Evolutionary conservation across 1,139 yeast species (phyloP).

Genomic region (Lodderomyces elongisporus): DNA sequence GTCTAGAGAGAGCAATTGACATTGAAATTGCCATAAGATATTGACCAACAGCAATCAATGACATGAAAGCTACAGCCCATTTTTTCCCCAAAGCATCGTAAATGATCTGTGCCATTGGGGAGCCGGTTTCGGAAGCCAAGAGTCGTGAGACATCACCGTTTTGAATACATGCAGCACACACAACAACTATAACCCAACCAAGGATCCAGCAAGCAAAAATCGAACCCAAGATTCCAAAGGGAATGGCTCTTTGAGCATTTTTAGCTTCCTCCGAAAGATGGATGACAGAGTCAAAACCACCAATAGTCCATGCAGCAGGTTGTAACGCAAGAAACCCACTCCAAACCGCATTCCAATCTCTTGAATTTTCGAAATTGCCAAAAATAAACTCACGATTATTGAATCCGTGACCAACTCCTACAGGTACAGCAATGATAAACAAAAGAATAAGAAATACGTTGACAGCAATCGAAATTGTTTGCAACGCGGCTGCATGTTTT

Average conservation of each 20-base stretch:
- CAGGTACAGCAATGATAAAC: slow-evolving; percentile 65
- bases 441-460: slow-evolving; percentile 52
- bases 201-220: slow-evolving; percentile 55
- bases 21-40: slow-evolving; percentile 56
- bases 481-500: slow-evolving; percentile 50
- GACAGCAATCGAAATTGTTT: slow-evolving; percentile 52
- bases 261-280: slow-evolving; percentile 72
- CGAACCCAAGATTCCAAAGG: slow-evolving; percentile 50
- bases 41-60: slow-evolving; percentile 55
- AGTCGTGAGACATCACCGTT: slow-evolving; percentile 43
- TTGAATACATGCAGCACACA: slow-evolving; percentile 51
- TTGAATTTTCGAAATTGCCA: slow-evolving; percentile 47
- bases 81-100: slow-evolving; percentile 61
- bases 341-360: slow-evolving; percentile 68
- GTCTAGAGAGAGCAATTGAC: slow-evolving; percentile 34
- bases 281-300: slow-evolving; percentile 67
- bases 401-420: slow-evolving; percentile 31
- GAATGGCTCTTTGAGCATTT: slow-evolving; percentile 63
- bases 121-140: slow-evolving; percentile 42
- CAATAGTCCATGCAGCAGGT: slow-evolving; percentile 65
- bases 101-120: slow-evolving; percentile 62
- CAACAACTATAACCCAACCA: slow-evolving; percentile 56
- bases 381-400: slow-evolving; percentile 47
- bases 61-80: slow-evolving; percentile 67
- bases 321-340: slow-evolving; percentile 55